These are phyloP conservation scores for Raffaelea albimanens DNA, from an alignment of 2,329 filamentous ascomycete species.

Conservation along the genomic window DNA sequence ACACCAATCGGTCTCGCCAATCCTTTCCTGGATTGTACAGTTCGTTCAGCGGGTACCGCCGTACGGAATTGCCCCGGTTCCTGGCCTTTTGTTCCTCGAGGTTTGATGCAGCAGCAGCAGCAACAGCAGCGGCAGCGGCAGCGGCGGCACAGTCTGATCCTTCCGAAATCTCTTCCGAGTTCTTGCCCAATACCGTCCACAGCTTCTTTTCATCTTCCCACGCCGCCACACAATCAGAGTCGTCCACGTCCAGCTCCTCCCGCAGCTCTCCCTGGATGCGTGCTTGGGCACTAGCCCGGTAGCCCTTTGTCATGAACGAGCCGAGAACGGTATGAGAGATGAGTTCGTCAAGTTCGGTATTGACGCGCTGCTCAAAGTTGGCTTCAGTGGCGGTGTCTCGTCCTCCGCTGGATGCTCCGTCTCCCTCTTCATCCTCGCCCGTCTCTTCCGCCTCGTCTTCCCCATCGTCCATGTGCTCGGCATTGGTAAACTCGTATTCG, in stretches of 20 bases:
- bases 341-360: constrained; percentile 31
- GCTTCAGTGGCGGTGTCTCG: constrained; percentile 5
- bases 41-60: constrained; percentile 19
- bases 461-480: background rate
- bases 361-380: background rate
- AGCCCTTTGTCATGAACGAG: constrained; percentile 22
- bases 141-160: background rate
- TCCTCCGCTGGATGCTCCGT: constrained; percentile 5
- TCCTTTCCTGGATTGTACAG: constrained; percentile 25
- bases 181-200: constrained; percentile 32
- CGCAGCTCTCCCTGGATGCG: constrained; percentile 30
- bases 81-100: constrained; percentile 5
- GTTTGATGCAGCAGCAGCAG: too few species aligned
- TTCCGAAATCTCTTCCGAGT: background rate
- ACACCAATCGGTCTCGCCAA: constrained; percentile 29
- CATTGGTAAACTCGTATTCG: background rate
- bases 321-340: constrained; percentile 30
- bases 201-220: constrained; percentile 32
- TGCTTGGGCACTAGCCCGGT: constrained; percentile 21
- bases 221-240: constrained; percentile 28
- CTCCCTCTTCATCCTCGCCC: background rate
- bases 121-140: too few species aligned
- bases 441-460: background rate
- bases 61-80: constrained; percentile 5
- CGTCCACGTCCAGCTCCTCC: constrained; percentile 35